Conservation (phyloP, 805 yeast species). For the Groenewaldozyma salmanticensis region DNA sequence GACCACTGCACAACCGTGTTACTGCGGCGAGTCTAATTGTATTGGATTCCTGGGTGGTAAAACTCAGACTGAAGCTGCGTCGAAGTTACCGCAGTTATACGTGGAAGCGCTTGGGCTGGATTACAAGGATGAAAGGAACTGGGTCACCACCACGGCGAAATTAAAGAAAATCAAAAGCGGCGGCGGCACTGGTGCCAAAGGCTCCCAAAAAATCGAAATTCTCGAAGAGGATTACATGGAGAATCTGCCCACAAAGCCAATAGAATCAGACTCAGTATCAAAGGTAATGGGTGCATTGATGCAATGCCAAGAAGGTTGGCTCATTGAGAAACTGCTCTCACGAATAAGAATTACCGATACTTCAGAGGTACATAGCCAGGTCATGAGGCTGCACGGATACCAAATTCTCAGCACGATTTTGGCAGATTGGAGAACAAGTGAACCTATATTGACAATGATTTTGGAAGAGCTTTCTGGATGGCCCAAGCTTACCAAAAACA, state of each 20-base stretch:
- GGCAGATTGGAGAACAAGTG: slow-evolving; percentile 31
- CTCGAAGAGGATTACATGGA: slow-evolving; percentile 49
- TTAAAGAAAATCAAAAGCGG: slow-evolving; percentile 47
- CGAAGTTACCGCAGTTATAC: slow-evolving; percentile 69
- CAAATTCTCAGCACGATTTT: slow-evolving; percentile 60
- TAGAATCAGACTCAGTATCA: slow-evolving; percentile 48
- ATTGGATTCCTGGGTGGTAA: slow-evolving; percentile 92
- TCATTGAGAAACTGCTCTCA: slow-evolving; percentile 56
- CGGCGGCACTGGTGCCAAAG: slow-evolving; percentile 18
- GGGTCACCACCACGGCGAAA: slow-evolving; percentile 36
- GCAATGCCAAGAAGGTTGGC: slow-evolving; percentile 60
- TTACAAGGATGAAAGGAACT: slow-evolving; percentile 50
- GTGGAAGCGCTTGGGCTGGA: slow-evolving; percentile 78
- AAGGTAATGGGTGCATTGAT: slow-evolving; percentile 73
- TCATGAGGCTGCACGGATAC: slow-evolving; percentile 80
- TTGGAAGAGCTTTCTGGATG: slow-evolving; percentile 50
- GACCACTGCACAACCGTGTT: slow-evolving; percentile 87
- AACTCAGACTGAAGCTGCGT: slow-evolving; percentile 88
- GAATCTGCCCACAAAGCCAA: slow-evolving; percentile 43
- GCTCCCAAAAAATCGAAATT: slow-evolving; percentile 24
- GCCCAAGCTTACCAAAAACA: slow-evolving; percentile 69
- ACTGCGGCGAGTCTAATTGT: slow-evolving; percentile 89
- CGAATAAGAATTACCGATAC: slow-evolving; percentile 51
- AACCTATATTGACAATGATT: slow-evolving; percentile 36
- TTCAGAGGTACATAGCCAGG: slow-evolving; percentile 41